Conservation (phyloP, 2,329 filamentous ascomycete genomes). For the Colletotrichum horii region DNA sequence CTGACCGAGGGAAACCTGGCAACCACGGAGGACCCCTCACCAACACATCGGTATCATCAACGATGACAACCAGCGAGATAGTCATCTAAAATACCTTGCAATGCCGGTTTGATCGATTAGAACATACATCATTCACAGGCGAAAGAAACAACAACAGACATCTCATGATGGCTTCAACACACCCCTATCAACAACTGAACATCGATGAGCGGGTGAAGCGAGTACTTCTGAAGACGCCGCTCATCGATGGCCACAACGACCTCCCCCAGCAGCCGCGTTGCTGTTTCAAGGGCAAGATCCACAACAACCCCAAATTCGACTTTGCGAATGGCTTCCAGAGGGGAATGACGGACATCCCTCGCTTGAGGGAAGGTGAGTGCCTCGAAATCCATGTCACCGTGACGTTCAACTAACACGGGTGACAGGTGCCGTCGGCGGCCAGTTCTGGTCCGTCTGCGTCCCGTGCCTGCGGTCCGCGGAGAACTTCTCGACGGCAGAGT, state of each 20-base stretch:
- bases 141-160: accelerated
- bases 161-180: not conserved
- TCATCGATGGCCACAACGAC: constrained; percentile 42
- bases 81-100: accelerated
- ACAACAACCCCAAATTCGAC: constrained; percentile 37
- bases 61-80: not conserved
- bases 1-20: not conserved
- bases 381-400: not conserved
- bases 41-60: not conserved
- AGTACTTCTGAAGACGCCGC: constrained; percentile 29
- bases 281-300: constrained; percentile 33
- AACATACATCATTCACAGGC: accelerated
- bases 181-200: constrained; percentile 8
- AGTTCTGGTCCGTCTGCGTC: constrained; percentile 34
- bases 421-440: constrained; percentile 29
- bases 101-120: accelerated
- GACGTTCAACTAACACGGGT: not conserved
- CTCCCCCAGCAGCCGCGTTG: constrained; percentile 31
- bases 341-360: constrained; percentile 35
- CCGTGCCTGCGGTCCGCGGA: constrained; percentile 28
- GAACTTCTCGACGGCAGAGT: constrained; percentile 27
- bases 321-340: constrained; percentile 33
- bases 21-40: not conserved
- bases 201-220: constrained; percentile 33
- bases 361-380: constrained; percentile 23